Base-by-base conservation (phyloP, 176 grass and related monocot species). In the Zea mays region DNA sequence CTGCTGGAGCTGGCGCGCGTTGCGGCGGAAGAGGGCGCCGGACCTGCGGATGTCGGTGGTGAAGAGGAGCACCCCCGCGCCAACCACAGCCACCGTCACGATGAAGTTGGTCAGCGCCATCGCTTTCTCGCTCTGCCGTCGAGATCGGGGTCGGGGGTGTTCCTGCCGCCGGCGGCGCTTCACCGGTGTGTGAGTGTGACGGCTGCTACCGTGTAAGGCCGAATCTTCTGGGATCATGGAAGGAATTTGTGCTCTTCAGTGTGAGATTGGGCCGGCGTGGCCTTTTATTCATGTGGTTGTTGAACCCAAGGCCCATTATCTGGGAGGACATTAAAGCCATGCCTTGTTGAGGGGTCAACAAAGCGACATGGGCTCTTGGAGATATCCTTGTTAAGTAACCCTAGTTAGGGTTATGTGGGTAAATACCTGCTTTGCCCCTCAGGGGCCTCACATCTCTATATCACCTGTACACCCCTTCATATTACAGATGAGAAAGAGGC, bases 61-160 rank as follows among this genome's bases (percentile, higher is more conserved):
- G 73, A 97, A 88, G 73, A 97, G 94, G 65, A 93, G 88, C 66
- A 87, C 33, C 7, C 75, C 86, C 7, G 79, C 86, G 13, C 84
- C 88, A 6, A 93, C 78, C 17, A 79, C 90, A 39, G 85, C 90
- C 47, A 87, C 88, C 62, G 90, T 97, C 49, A 91, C 37, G 64
- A 97, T 89, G 54, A 93, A 97, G 84, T 97, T 97, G 74, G 90
- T 93, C 65, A 93, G 72, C 59, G 93, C 93, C 93, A 97, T 97
- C 67, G 17, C 44, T 7, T 17, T 72, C 42, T 35, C 43, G 55
- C 80, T 7, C 44, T 34, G 69, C 38, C 69, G 75, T 71, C 68
- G 45, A 50, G 68, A 19, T 49, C 43, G 73, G 27, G 27, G 27
- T 27, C 27, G 27, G 16, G 59, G 43, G 9, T 43, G 11, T 19